These are phyloP conservation scores for Exophiala xenobiotica DNA, from an alignment of 2,329 filamentous ascomycete genomes.

Conservation along the genomic window DNA sequence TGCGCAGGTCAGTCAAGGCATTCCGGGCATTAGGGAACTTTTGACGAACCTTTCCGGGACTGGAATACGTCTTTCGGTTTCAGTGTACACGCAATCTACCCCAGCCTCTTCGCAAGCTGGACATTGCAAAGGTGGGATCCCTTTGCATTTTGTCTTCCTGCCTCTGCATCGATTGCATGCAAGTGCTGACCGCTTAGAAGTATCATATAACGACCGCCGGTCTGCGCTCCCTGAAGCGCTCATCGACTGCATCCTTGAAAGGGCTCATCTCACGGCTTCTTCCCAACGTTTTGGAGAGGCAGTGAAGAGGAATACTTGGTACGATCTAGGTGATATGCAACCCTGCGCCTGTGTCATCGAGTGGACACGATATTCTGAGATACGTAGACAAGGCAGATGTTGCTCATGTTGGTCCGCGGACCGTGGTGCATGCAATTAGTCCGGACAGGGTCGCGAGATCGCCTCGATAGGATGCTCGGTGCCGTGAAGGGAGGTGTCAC, in stretches of 20 bases:
- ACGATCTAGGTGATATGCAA: too few relatives aligned
- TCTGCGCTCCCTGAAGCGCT: constrained; percentile 2
- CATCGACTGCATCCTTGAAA: constrained; percentile 14
- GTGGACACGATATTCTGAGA: too few relatives aligned
- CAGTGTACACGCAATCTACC: constrained; percentile 37
- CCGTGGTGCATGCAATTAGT: too few relatives aligned
- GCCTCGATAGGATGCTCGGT: too few relatives aligned
- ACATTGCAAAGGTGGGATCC: constrained; percentile 38
- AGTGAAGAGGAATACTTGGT: too few relatives aligned
- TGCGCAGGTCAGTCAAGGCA: constrained; percentile 17
- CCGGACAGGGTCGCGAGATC: too few relatives aligned
- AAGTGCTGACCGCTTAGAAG: constrained; percentile 16
- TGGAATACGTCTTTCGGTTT: constrained; percentile 39
- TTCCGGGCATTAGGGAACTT: background rate
- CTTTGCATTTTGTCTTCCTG: constrained; percentile 39
- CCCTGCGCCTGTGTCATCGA: too few relatives aligned
- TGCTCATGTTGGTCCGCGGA: too few relatives aligned
- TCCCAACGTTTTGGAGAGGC: too few relatives aligned
- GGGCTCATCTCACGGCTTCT: background rate
- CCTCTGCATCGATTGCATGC: constrained; percentile 40
- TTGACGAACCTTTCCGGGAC: constrained; percentile 37
- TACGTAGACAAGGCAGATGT: too few relatives aligned
- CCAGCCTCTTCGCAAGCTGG: constrained; percentile 37
- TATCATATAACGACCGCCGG: constrained; percentile 18
- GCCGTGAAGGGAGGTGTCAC: too few relatives aligned